Evolutionary conservation across 768 basidiomycete genomes (phyloP).

Genomic region (Russula brevipes): DNA sequence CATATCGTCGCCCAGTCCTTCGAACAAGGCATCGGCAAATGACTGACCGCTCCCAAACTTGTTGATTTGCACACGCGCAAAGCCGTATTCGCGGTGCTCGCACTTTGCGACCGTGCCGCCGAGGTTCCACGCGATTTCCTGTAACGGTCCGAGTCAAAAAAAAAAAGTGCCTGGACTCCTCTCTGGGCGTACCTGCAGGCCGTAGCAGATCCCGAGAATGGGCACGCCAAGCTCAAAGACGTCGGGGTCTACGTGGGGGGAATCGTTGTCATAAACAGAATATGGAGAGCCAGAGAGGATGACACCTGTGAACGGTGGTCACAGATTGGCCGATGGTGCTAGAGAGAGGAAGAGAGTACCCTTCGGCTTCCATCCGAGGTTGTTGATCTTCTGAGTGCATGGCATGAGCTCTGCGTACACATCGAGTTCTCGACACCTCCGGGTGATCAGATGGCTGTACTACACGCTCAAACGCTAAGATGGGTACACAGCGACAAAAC

Average conservation of each 20-base stretch:
- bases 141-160: constrained; percentile 4
- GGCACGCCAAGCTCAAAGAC: constrained; percentile 87
- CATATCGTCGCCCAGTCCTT: constrained; percentile 82
- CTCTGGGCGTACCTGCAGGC: constrained; percentile 64
- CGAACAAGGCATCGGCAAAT: constrained; percentile 71
- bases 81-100: constrained; percentile 93
- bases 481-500: not conserved
- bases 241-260: constrained; percentile 90
- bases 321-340: not conserved
- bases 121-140: constrained; percentile 92
- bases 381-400: constrained; percentile 85
- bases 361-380: constrained; percentile 90
- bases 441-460: constrained; percentile 97
- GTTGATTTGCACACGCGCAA: constrained; percentile 72
- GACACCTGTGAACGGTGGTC: constrained; percentile 51
- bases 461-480: constrained; percentile 33
- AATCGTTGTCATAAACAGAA: constrained; percentile 90
- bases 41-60: constrained; percentile 48
- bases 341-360: constrained; percentile 44
- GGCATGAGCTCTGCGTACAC: constrained; percentile 98
- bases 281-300: constrained; percentile 98
- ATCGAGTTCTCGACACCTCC: constrained; percentile 94
- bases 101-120: constrained; percentile 81
- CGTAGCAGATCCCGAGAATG: constrained; percentile 95
- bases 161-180: not conserved